Conservation (phyloP, 31 red algal genomes). For the Odonthalia washingtoniensis region DNA sequence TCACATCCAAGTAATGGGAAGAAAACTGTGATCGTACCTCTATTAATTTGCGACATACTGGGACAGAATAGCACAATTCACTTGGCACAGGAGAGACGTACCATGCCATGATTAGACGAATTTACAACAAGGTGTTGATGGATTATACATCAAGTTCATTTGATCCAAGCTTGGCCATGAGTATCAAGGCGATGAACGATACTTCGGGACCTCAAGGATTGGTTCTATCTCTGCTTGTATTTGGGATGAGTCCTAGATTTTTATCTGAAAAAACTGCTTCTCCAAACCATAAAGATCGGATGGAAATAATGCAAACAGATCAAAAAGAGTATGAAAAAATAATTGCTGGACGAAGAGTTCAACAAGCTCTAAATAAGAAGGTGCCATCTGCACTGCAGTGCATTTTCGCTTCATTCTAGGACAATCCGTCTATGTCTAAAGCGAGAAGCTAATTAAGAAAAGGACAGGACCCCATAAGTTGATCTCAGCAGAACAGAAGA, state of each 20-base stretch:
- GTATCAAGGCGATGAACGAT: conserved; percentile 12
- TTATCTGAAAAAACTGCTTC: not conserved
- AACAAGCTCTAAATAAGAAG: not conserved
- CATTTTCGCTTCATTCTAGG: not conserved
- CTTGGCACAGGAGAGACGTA: conserved; percentile 30
- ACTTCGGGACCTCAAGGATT: conserved; percentile 22
- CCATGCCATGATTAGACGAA: not conserved
- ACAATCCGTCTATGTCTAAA: conserved; percentile 1
- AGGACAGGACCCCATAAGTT: conserved; percentile 14
- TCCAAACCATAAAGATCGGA: not conserved
- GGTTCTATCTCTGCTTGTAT: conserved; percentile 19
- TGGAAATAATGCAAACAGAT: not conserved
- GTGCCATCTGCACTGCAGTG: not conserved
- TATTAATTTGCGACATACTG: not conserved
- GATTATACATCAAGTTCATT: not conserved
- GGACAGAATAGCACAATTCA: conserved; percentile 24
- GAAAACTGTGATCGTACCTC: not conserved
- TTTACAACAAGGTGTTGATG: conserved; percentile 9
- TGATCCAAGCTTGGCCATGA: too few relatives aligned
- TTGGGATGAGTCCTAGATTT: conserved; percentile 14
- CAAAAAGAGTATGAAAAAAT: not conserved
- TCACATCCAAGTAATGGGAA: conserved; percentile 24
- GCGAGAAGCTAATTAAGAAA: conserved; percentile 1
- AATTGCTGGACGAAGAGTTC: not conserved
- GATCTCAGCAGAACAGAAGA: not conserved